Percentiles rank a stretch among this genome's conserved stretches.
phyloP scores from a whole-genome alignment of 768 basidiomycete species.

The Hemileccinum impolitum region DNA sequence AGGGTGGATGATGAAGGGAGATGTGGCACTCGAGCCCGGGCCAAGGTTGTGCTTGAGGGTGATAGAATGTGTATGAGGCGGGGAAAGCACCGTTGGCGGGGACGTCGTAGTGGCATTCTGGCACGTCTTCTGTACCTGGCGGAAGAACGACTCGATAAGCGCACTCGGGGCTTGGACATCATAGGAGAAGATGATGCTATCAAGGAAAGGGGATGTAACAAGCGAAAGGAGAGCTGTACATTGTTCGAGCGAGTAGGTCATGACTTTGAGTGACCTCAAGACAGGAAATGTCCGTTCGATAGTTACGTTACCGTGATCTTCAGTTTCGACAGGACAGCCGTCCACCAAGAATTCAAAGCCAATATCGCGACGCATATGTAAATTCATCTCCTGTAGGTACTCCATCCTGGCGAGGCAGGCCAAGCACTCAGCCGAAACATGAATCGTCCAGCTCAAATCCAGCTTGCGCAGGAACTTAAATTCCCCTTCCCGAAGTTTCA shows the following conservation, averaged over 20 bases:
- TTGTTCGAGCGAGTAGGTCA: slow-evolving; percentile 24
- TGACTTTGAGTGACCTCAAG: slow-evolving; percentile 23
- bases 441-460: slow-evolving; percentile 23
- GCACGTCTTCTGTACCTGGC: slow-evolving; percentile 20
- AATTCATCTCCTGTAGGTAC: slow-evolving; percentile 22
- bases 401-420: slow-evolving; percentile 19
- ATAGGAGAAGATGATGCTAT: slow-evolving; percentile 24
- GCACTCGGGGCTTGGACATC: slow-evolving; percentile 24
- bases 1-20: slow-evolving; percentile 25
- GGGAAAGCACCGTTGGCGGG: neutral
- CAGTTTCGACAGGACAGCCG: neutral
- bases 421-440: slow-evolving; percentile 23
- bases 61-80: slow-evolving; percentile 17
- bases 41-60: slow-evolving; percentile 28
- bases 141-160: slow-evolving; percentile 22
- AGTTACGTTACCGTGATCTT: neutral
- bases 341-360: slow-evolving; percentile 10
- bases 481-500: slow-evolving; percentile 15
- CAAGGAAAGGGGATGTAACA: slow-evolving; percentile 22
- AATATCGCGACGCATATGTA: slow-evolving; percentile 21
- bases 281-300: slow-evolving; percentile 17
- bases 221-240: slow-evolving; percentile 26
- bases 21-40: slow-evolving; percentile 14
- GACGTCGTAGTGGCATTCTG: neutral
- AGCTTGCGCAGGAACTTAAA: slow-evolving; percentile 23